Evolutionary conservation across 768 basidiomycete genomes (phyloP).

Genomic region (Agaricus blazei): DNA sequence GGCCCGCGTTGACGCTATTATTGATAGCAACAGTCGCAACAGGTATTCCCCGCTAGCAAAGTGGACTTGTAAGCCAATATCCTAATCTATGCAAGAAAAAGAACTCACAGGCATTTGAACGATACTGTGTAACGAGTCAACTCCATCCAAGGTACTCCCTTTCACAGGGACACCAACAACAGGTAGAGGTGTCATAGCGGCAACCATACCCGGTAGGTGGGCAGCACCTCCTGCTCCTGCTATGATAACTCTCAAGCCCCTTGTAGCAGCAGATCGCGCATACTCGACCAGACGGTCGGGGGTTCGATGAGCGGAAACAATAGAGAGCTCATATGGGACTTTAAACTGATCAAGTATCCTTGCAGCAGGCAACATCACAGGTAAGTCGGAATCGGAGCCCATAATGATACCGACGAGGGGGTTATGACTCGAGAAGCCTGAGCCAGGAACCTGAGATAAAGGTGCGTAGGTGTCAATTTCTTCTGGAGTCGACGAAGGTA

Average conservation of each 20-base stretch:
- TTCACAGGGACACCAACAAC: conserved; percentile 98
- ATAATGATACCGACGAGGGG: conserved; percentile 94
- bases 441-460: conserved; percentile 31
- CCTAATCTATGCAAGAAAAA: conserved; percentile 1
- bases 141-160: conserved; percentile 88
- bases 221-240: conserved; percentile 99
- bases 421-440: conserved; percentile 53
- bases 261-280: conserved; percentile 61
- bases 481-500: conserved; percentile 43
- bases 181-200: conserved; percentile 86
- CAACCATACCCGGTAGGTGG: conserved; percentile 98
- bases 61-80: not conserved
- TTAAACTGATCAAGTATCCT: conserved; percentile 76
- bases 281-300: conserved; percentile 83
- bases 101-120: conserved; percentile 95
- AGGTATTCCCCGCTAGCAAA: conserved; percentile 81
- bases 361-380: conserved; percentile 86
- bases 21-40: conserved; percentile 98
- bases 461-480: conserved; percentile 57
- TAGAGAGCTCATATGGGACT: conserved; percentile 89
- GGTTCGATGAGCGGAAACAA: conserved; percentile 96
- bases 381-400: conserved; percentile 98
- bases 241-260: conserved; percentile 73
- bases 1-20: conserved; percentile 88
- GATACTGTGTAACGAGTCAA: conserved; percentile 95